Conservation (phyloP, 495 filamentous ascomycete species). For the Margaritispora aquatica region DNA sequence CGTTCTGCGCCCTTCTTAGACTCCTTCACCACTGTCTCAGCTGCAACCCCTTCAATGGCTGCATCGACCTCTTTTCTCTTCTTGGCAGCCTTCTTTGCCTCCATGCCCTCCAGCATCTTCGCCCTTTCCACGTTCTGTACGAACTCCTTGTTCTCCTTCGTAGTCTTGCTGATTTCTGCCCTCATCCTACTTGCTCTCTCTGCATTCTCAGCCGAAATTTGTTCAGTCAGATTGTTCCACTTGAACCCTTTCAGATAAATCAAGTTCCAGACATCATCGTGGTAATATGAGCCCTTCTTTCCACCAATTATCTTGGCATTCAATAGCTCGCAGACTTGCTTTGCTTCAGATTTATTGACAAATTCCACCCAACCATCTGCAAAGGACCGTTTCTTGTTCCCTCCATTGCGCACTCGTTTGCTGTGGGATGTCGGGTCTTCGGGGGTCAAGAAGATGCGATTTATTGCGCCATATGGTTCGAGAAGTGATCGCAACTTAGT, state of each 20-base stretch:
- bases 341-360: conserved; percentile 60
- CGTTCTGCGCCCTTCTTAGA: conserved; percentile 23
- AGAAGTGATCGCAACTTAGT: conserved; percentile 71
- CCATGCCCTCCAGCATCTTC: conserved; percentile 67
- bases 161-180: conserved; percentile 71
- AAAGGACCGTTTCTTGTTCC: conserved; percentile 83
- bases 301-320: conserved; percentile 81
- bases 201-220: conserved; percentile 74
- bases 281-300: conserved; percentile 81
- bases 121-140: conserved; percentile 68
- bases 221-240: conserved; percentile 64
- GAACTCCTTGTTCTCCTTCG: conserved; percentile 79
- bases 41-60: conserved; percentile 5
- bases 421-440: conserved; percentile 59
- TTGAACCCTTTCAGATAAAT: conserved; percentile 79
- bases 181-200: conserved; percentile 74
- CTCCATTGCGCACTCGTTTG: conserved; percentile 56
- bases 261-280: conserved; percentile 83
- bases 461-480: conserved; percentile 69
- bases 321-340: conserved; percentile 73
- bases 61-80: conserved; percentile 36
- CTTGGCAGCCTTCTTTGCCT: conserved; percentile 57
- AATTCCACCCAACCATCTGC: conserved; percentile 97
- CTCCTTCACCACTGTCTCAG: conserved; percentile 17
- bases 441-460: conserved; percentile 81